phyloP scores from a whole-genome alignment of 2,329 filamentous ascomycete genomes.

The Colletotrichum tofieldiae region DNA sequence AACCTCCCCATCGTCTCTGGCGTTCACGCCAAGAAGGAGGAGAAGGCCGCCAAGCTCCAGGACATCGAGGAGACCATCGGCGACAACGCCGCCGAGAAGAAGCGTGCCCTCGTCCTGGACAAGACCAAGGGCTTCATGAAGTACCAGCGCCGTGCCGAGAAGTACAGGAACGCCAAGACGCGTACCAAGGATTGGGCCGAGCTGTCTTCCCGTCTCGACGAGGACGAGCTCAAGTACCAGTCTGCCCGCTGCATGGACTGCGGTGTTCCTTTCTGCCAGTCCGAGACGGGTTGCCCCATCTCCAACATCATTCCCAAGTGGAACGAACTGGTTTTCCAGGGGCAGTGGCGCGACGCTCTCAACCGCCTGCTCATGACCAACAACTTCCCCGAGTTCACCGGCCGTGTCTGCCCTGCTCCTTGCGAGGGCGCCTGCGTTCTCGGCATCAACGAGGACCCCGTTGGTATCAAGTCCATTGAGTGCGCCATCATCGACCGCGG shows the following conservation, averaged over 20 bases:
- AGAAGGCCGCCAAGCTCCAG: constrained; percentile 78
- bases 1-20: constrained; percentile 84
- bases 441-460: constrained; percentile 96
- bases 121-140: constrained; percentile 99
- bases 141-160: constrained; percentile 92
- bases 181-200: constrained; percentile 95
- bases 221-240: constrained; percentile 97
- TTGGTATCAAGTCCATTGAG: constrained; percentile 98
- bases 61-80: constrained; percentile 95
- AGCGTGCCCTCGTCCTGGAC: constrained; percentile 92
- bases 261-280: constrained; percentile 98
- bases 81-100: constrained; percentile 89
- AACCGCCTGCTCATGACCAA: constrained; percentile 96
- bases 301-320: constrained; percentile 98
- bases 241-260: constrained; percentile 99
- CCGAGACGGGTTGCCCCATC: constrained; percentile 95
- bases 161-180: constrained; percentile 88
- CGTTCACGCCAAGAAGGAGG: constrained; percentile 74
- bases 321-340: constrained; percentile 85
- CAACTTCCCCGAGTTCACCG: constrained; percentile 98
- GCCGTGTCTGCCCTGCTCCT: constrained; percentile 95
- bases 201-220: constrained; percentile 87
- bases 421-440: constrained; percentile 97
- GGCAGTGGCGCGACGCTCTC: constrained; percentile 91
- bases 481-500: constrained; percentile 98